These are phyloP conservation scores for Neurospora sublineolata DNA, from an alignment of 495 filamentous ascomycete species.

Conservation along the genomic window DNA sequence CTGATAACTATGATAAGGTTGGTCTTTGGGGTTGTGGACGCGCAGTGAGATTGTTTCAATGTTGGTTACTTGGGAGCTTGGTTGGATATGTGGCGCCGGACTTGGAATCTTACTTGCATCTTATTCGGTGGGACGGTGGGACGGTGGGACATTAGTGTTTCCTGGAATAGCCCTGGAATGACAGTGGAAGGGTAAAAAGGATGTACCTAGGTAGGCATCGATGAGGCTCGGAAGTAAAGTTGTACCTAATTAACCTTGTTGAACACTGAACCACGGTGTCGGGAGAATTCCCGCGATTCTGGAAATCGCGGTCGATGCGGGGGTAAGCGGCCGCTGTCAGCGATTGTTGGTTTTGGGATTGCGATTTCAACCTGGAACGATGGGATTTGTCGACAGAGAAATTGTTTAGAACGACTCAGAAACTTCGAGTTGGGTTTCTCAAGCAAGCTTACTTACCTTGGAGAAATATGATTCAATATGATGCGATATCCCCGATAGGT, in stretches of 20 bases:
- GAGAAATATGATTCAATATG: not conserved
- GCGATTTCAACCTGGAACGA: too few species aligned
- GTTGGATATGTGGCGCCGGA: not conserved
- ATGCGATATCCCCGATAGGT: not conserved
- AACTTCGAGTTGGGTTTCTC: not conserved
- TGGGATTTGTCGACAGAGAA: not conserved
- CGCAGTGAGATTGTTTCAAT: not conserved
- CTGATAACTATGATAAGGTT: not conserved
- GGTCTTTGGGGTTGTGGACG: not conserved
- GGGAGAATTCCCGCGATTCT: not conserved
- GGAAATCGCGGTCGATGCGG: not conserved
- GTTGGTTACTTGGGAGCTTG: not conserved
- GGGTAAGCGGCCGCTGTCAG: not conserved
- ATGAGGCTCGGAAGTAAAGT: not conserved
- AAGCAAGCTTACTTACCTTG: not conserved
- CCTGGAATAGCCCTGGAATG: not conserved
- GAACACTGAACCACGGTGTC: not conserved
- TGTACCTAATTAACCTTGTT: not conserved
- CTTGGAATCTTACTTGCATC: not conserved
- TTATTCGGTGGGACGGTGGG: not conserved
- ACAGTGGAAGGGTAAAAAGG: too few species aligned
- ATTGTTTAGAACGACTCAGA: not conserved
- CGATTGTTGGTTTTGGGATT: not conserved
- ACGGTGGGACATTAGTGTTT: not conserved
- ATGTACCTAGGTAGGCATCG: not conserved